These are phyloP conservation scores for Pseudocercospora vitis DNA, from an alignment of 2,329 filamentous ascomycete species.

Conservation along the genomic window DNA sequence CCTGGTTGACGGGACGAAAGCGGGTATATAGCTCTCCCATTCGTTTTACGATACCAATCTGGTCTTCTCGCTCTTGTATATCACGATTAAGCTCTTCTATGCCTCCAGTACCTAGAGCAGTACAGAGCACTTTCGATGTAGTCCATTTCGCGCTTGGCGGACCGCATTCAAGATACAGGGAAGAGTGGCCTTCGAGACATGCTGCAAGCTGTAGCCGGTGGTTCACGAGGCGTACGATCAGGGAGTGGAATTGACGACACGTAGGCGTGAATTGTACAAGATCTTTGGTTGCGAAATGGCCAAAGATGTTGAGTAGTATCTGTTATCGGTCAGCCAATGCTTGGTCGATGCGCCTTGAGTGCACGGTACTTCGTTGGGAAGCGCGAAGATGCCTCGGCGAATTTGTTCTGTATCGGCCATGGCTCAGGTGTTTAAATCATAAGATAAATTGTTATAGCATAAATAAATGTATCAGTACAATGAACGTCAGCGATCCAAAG, in stretches of 20 bases:
- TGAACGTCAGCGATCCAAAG: slow-evolving; percentile 2
- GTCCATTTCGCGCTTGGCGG: slow-evolving; percentile 68
- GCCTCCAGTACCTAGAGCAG: slow-evolving; percentile 64
- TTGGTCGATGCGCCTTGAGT: slow-evolving; percentile 1
- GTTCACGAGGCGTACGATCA: slow-evolving; percentile 64
- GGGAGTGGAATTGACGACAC: slow-evolving; percentile 62
- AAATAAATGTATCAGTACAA: background rate
- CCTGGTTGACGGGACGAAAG: slow-evolving; percentile 64
- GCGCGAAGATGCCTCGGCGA: slow-evolving; percentile 28
- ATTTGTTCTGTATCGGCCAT: slow-evolving; percentile 16
- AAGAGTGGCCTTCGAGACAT: slow-evolving; percentile 57
- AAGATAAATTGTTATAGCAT: background rate
- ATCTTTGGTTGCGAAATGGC: slow-evolving; percentile 42
- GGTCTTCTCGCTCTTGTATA: slow-evolving; percentile 38
- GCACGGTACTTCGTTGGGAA: slow-evolving; percentile 37
- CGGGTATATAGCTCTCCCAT: slow-evolving; percentile 65
- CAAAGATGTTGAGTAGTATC: slow-evolving; percentile 48
- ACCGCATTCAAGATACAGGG: slow-evolving; percentile 75
- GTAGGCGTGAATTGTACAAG: slow-evolving; percentile 58
- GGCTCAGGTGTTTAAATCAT: background rate
- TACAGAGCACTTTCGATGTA: slow-evolving; percentile 68
- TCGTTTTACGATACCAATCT: slow-evolving; percentile 48
- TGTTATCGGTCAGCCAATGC: slow-evolving; percentile 25
- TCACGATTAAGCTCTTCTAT: slow-evolving; percentile 46
- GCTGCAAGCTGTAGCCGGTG: slow-evolving; percentile 61